Evolutionary conservation across 805 yeast genomes (phyloP), one percentile per base, ranked within the genome.

Genomic region (Cyberlindnera misumaiensis): DNA sequence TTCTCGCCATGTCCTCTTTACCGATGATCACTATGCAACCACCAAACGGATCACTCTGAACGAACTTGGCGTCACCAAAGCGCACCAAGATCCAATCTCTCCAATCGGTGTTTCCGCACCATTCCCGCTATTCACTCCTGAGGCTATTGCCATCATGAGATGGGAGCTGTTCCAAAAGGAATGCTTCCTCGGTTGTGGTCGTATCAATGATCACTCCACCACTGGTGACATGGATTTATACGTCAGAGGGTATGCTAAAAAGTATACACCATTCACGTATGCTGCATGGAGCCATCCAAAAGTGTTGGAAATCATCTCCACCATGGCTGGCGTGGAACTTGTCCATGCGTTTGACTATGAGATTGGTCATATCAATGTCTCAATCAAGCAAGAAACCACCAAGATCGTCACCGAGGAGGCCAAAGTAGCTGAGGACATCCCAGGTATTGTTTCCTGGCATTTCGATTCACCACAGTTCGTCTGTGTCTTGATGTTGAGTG

Each of bases 381-480:
- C 72, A 3, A 61, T 75, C 56, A 70, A 67, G 39, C 45, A 46
- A 26, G 27, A 33, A 8, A 17, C 41, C 15, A 44, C 47, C 7
- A 42, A 36, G 34, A 35, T 42, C 11, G 7, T 44, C 18, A 32
- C 34, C 17, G 31, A 22, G 16, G 44, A 42, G 24, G 34, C 22
- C 13, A 40, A 41, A 16, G 30, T 29, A 4, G 42, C 53, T 10
- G 41, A 45, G 3, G 47, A 46, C 5, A 64, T 73, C 35, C 75
- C 76, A 11, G 80, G 77, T 16, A 66, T 75, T 31, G 79, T 75
- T 27, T 73, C 75, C 24, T 77, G 83, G 83, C 83, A 77, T 60
- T 55, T 62, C 38, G 83, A 77, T 52, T 68, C 77, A n/a, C 75
- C 74, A 40, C 82, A 81, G 12, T 75, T 74, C 52, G 82, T 76